A percentile compares a stretch with the other conserved stretches of the same genome.
Evolutionary conservation across 2,329 filamentous ascomycete species (phyloP).

Genomic region (Alternaria rosae): DNA sequence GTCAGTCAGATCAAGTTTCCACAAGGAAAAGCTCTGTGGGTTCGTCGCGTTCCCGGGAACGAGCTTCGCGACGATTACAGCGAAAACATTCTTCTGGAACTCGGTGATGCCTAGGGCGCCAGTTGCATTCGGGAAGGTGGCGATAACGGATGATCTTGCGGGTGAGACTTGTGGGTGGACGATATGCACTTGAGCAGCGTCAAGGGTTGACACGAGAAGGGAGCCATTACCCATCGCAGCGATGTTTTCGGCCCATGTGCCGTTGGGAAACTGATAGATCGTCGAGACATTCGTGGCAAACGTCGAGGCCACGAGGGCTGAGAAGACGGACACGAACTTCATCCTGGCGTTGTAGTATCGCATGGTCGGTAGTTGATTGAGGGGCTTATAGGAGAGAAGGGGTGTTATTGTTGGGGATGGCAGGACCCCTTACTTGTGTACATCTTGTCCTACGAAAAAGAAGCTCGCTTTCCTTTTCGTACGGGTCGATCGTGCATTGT

Average conservation of each 20-base stretch:
- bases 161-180: constrained; percentile 40
- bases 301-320: not conserved
- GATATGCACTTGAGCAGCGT: constrained; percentile 43
- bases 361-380: not conserved
- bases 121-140: constrained; percentile 33
- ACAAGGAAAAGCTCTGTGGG: constrained; percentile 21
- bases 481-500: not conserved
- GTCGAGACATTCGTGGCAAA: constrained; percentile 10
- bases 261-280: constrained; percentile 35
- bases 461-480: not conserved
- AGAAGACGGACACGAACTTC: constrained; percentile 1
- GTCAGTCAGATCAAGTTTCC: constrained; percentile 24
- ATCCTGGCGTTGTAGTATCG: not conserved
- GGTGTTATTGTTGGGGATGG: not conserved
- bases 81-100: constrained; percentile 42
- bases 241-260: constrained; percentile 50
- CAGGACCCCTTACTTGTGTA: not conserved
- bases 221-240: constrained; percentile 47
- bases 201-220: constrained; percentile 46
- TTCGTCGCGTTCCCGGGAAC: constrained; percentile 6
- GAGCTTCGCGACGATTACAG: constrained; percentile 36
- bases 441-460: not conserved
- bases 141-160: constrained; percentile 26
- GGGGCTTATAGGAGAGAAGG: not conserved
- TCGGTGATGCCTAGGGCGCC: constrained; percentile 50